A percentile compares a stretch with the other conserved stretches of the same genome.
Evolutionary conservation across 2,329 filamentous ascomycete species (phyloP).

Genomic region (Penicillium sp.): DNA sequence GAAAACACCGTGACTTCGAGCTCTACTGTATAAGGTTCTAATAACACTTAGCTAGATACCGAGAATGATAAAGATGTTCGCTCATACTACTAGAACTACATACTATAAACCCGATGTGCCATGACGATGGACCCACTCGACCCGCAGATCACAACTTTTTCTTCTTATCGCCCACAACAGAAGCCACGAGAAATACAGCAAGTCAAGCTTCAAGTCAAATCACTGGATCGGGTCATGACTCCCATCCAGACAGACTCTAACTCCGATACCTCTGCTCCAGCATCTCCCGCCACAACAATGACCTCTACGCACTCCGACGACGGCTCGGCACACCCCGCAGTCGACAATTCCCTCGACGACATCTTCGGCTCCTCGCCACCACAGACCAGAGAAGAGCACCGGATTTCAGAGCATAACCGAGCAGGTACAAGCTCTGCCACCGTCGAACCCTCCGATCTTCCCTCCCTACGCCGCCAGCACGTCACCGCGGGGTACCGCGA

Average conservation of each 20-base stretch:
- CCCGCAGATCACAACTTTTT: slow-evolving; percentile 11
- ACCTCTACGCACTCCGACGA: slow-evolving; percentile 19
- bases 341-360: slow-evolving; percentile 38
- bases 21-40: too few species aligned
- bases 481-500: slow-evolving; percentile 88
- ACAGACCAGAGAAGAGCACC: background rate
- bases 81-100: too few species aligned
- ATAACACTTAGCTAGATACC: too few species aligned
- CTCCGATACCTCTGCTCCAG: slow-evolving; percentile 14
- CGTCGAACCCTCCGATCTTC: slow-evolving; percentile 64
- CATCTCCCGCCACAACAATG: slow-evolving; percentile 26
- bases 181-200: background rate
- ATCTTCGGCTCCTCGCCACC: slow-evolving; percentile 45
- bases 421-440: background rate
- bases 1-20: too few species aligned
- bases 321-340: slow-evolving; percentile 6
- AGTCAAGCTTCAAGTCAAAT: background rate
- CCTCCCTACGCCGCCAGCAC: slow-evolving; percentile 72
- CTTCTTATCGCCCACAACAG: slow-evolving; percentile 1
- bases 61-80: too few species aligned
- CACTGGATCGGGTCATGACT: slow-evolving; percentile 8
- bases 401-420: background rate
- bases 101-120: background rate
- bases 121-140: slow-evolving; percentile 21
- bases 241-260: slow-evolving; percentile 16